These are phyloP conservation scores for Jaltomata sinuosa DNA, from an alignment of 257 asterid genomes.

Conservation along the genomic window DNA sequence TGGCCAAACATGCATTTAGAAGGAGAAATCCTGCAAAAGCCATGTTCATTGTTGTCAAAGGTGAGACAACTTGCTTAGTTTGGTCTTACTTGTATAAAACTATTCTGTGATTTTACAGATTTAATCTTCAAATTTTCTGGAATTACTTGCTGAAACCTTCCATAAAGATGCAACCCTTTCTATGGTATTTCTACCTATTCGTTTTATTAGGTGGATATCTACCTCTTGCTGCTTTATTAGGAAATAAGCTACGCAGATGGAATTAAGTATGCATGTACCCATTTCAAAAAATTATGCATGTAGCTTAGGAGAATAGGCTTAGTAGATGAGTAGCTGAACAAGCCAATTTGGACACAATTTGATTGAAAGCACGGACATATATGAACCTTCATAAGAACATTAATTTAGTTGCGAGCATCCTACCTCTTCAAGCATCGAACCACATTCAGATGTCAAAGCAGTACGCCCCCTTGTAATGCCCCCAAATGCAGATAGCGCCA, in stretches of 20 bases:
- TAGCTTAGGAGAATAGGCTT: neutral
- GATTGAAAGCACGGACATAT: neutral
- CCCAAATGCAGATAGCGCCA: conserved; percentile 65
- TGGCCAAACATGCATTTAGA: neutral
- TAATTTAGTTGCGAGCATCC: conserved; percentile 3
- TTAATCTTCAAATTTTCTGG: neutral
- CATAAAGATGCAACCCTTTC: neutral
- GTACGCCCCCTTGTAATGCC: conserved; percentile 68
- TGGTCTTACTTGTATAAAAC: neutral
- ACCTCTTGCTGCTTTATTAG: neutral
- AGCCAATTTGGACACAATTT: neutral
- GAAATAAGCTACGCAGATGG: neutral
- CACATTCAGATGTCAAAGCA: conserved; percentile 96
- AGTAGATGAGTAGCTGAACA: neutral
- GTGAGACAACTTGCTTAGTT: neutral
- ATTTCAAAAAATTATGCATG: neutral
- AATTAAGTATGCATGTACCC: neutral
- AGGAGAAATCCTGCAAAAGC: neutral
- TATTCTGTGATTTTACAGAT: neutral
- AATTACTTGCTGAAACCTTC: neutral
- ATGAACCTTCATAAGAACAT: neutral
- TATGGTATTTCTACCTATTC: neutral
- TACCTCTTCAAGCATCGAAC: conserved; percentile 99
- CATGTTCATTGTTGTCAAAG: neutral
- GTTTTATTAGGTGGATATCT: neutral